phyloP scores from a whole-genome alignment of 2,329 filamentous ascomycete species.

The Colletotrichum cereale region DNA sequence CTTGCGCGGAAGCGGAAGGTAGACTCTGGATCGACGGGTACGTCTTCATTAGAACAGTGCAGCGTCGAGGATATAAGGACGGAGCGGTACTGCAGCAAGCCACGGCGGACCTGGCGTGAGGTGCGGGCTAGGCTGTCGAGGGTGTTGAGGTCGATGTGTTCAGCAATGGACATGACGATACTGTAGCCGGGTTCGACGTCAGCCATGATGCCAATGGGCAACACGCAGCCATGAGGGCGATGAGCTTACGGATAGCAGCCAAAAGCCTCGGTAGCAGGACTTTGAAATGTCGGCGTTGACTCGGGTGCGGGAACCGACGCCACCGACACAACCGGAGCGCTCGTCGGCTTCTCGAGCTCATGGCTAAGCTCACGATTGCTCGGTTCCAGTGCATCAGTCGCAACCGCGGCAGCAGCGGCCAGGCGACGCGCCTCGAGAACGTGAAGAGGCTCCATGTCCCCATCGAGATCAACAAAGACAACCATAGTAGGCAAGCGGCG shows the following conservation, averaged over 20 bases:
- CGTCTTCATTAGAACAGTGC: conserved; percentile 80
- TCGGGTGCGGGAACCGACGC: conserved; percentile 1
- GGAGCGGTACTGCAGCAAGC: conserved; percentile 81
- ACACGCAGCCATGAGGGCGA: background rate
- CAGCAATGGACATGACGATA: conserved; percentile 80
- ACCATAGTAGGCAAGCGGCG: conserved; percentile 33
- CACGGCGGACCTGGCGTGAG: conserved; percentile 82
- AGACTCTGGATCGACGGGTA: conserved; percentile 66
- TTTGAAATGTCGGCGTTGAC: conserved; percentile 41
- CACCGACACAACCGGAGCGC: conserved; percentile 3
- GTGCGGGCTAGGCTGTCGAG: conserved; percentile 86
- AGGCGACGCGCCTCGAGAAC: conserved; percentile 31
- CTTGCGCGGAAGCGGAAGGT: conserved; percentile 69
- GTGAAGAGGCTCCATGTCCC: conserved; percentile 40
- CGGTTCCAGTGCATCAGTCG: conserved; percentile 30
- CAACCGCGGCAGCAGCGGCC: conserved; percentile 28
- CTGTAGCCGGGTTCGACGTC: conserved; percentile 59
- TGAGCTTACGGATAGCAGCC: conserved; percentile 53
- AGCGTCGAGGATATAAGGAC: conserved; percentile 81
- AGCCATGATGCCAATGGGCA: background rate
- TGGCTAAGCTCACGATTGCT: conserved; percentile 17
- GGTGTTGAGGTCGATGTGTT: conserved; percentile 86
- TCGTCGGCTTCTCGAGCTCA: conserved; percentile 11
- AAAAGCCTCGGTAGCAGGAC: conserved; percentile 48
- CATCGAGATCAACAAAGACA: conserved; percentile 45